Percentiles rank a stretch among this genome's conserved stretches.
Conservation (phyloP, 495 filamentous ascomycete species). For the Daldinia grandis region DNA sequence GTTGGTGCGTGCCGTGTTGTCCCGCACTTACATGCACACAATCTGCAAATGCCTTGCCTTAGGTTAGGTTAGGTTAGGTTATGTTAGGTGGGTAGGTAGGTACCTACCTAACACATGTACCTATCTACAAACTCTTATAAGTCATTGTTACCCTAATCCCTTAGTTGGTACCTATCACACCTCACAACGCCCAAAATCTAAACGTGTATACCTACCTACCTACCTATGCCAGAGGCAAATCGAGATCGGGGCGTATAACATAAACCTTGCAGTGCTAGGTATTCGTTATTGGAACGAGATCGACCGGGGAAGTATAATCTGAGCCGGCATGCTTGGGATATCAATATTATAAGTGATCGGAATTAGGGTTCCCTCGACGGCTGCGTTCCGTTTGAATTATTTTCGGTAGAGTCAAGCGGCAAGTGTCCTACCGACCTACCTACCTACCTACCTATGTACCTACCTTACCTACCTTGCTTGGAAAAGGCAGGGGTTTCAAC, state of each 20-base stretch:
- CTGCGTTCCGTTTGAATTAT: not conserved
- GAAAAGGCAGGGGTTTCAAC: too few relatives aligned
- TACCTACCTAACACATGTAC: too few relatives aligned
- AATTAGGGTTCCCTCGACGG: not conserved
- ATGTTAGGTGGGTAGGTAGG: too few relatives aligned
- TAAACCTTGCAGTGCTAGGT: not conserved
- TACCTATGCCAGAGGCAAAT: too few relatives aligned
- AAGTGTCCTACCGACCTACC: not conserved
- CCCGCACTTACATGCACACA: not conserved
- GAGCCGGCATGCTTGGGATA: not conserved
- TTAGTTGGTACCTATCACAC: not conserved
- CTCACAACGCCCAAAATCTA: not conserved
- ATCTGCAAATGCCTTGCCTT: too few relatives aligned
- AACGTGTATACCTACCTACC: not conserved
- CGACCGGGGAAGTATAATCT: not conserved
- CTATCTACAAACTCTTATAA: not conserved
- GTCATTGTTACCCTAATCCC: not conserved
- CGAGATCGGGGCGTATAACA: not conserved
- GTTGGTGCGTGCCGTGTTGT: not conserved
- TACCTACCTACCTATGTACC: not conserved
- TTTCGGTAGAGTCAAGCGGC: not conserved
- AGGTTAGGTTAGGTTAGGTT: too few relatives aligned
- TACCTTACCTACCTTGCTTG: too few relatives aligned
- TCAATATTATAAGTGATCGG: not conserved
- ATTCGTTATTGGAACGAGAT: not conserved